Evolutionary conservation across 768 basidiomycete species (phyloP).

Genomic region (Boletus reticuloceps): DNA sequence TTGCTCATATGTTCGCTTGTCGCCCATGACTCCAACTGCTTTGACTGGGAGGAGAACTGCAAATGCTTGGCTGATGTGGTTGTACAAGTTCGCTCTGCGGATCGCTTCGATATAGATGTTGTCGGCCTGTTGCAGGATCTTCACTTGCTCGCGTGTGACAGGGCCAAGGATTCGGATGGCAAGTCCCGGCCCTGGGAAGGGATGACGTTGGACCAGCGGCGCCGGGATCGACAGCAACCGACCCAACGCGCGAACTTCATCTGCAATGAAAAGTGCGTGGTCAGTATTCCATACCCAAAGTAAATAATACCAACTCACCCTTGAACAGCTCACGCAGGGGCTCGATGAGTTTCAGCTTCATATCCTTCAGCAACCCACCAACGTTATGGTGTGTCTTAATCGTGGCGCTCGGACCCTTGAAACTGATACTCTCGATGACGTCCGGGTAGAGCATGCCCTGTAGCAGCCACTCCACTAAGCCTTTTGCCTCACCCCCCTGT

Average conservation of each 20-base stretch:
- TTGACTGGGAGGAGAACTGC: slow-evolving; percentile 94
- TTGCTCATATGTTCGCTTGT: slow-evolving; percentile 95
- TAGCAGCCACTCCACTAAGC: slow-evolving; percentile 93
- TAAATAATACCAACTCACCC: slow-evolving; percentile 47
- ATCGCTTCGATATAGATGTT: slow-evolving; percentile 98
- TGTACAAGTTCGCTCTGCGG: slow-evolving; percentile 86
- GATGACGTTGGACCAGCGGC: slow-evolving; percentile 92
- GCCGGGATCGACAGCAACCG: slow-evolving; percentile 88
- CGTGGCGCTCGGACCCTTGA: slow-evolving; percentile 98
- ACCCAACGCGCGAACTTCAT: slow-evolving; percentile 93
- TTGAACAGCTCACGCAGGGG: slow-evolving; percentile 98
- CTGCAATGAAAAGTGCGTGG: slow-evolving; percentile 38
- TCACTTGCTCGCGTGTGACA: slow-evolving; percentile 90
- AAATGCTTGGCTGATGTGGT: slow-evolving; percentile 94
- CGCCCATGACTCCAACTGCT: slow-evolving; percentile 98
- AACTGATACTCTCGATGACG: slow-evolving; percentile 98
- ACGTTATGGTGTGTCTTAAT: slow-evolving; percentile 99
- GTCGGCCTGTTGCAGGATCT: slow-evolving; percentile 88
- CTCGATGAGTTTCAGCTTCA: slow-evolving; percentile 99
- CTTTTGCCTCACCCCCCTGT: slow-evolving; percentile 68
- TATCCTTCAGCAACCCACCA: slow-evolving; percentile 91
- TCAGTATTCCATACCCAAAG: not conserved
- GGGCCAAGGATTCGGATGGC: slow-evolving; percentile 97
- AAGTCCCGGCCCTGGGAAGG: slow-evolving; percentile 97
- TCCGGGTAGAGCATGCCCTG: slow-evolving; percentile 99